Percentiles rank a stretch among this genome's conserved stretches.
These are phyloP conservation scores for Hyphopichia khmerensis DNA, from an alignment of 1,139 yeast genomes.

Conservation along the genomic window DNA sequence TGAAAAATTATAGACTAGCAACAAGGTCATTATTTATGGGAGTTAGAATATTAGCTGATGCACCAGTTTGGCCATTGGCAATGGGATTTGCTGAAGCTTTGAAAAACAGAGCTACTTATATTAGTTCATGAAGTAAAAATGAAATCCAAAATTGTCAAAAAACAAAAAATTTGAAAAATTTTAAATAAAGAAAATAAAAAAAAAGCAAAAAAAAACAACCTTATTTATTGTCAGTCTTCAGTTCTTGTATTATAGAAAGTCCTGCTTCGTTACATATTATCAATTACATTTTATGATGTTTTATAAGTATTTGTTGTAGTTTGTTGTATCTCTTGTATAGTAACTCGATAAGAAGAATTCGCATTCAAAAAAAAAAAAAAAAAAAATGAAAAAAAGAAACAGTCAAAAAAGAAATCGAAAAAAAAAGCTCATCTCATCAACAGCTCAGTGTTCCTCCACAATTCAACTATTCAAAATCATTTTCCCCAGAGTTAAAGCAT, in stretches of 20 bases:
- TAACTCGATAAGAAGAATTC: background rate
- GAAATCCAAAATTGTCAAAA: background rate
- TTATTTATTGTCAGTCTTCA: background rate
- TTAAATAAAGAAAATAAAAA: background rate
- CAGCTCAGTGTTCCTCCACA: too few relatives aligned
- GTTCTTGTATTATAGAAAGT: conserved; percentile 1
- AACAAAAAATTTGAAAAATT: background rate
- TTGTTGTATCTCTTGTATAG: background rate
- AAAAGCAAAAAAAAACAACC: background rate
- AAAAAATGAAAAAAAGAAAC: background rate
- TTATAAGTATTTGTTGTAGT: background rate
- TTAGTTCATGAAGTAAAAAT: conserved; percentile 2
- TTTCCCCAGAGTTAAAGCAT: background rate
- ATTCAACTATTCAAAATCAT: background rate
- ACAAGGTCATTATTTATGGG: conserved; percentile 62
- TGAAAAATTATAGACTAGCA: conserved; percentile 47
- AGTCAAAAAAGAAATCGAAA: too few relatives aligned
- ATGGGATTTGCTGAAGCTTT: conserved; percentile 74
- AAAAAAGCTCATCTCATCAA: background rate
- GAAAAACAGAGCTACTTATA: conserved; percentile 58
- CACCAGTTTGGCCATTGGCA: conserved; percentile 82
- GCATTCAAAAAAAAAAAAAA: background rate
- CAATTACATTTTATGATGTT: too few relatives aligned
- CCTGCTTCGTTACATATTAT: too few relatives aligned
- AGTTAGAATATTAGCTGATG: conserved; percentile 71